Conservation (phyloP, 768 basidiomycete genomes). For the Inosperma sp. region DNA sequence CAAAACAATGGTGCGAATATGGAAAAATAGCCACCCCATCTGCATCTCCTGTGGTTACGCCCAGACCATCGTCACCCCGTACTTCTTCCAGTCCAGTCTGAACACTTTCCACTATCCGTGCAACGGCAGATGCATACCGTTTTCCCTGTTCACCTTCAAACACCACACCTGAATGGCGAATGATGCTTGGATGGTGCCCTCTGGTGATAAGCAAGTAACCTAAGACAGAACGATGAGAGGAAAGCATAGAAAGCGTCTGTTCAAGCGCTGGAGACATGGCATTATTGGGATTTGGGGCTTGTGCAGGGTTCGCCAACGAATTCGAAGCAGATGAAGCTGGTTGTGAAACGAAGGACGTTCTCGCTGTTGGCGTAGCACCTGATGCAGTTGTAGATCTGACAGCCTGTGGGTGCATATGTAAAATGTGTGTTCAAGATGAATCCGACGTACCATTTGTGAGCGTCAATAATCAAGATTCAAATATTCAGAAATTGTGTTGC, state of each 20-base stretch:
- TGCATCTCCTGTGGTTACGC: conserved; percentile 30
- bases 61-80: conserved; percentile 46
- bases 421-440: too few relatives aligned
- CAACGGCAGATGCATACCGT: conserved; percentile 69
- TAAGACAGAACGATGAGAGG: conserved; percentile 78
- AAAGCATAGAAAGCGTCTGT: conserved; percentile 68
- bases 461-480: too few relatives aligned
- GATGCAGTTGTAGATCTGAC: too few relatives aligned
- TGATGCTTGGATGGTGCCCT: conserved; percentile 67
- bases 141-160: conserved; percentile 82
- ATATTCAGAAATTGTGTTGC: too few relatives aligned
- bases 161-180: conserved; percentile 78
- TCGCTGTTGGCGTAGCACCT: too few relatives aligned
- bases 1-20: too few relatives aligned
- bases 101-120: conserved; percentile 73
- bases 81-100: conserved; percentile 77
- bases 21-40: conserved; percentile 47
- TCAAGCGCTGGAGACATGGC: conserved; percentile 76
- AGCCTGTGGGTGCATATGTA: too few relatives aligned
- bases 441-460: too few relatives aligned
- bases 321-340: conserved; percentile 23
- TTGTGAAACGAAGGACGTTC: too few relatives aligned
- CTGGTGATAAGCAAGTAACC: conserved; percentile 84
- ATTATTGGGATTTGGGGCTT: conserved; percentile 14
- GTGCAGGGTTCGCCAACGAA: conserved; percentile 19